Conservation (phyloP, 2,329 filamentous ascomycete genomes). For the Phialemonium atrogriseum region DNA sequence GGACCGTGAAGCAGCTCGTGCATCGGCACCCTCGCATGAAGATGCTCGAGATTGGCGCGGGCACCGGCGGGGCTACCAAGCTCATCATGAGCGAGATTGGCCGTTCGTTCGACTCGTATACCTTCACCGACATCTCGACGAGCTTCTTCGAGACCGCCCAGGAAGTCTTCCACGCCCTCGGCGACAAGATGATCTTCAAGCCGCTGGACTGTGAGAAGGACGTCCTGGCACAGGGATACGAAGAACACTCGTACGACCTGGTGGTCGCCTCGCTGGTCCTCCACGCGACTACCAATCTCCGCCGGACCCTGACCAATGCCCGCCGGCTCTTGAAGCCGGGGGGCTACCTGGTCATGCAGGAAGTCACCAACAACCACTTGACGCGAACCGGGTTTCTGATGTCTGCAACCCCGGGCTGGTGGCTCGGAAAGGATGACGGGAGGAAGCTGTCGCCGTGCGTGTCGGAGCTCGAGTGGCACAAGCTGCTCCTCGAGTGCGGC, state of each 20-base stretch:
- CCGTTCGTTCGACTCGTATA: conserved; percentile 23
- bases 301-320: conserved; percentile 7
- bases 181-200: conserved; percentile 17
- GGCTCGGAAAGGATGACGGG: conserved; percentile 13
- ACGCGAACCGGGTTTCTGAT: conserved; percentile 8
- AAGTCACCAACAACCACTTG: conserved; percentile 4
- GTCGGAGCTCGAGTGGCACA: conserved; percentile 13
- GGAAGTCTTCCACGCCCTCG: conserved; percentile 17
- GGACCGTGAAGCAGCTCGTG: conserved; percentile 20
- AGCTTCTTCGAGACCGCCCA: conserved; percentile 28
- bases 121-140: conserved; percentile 31
- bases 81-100: conserved; percentile 20
- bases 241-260: conserved; percentile 18
- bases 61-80: conserved; percentile 27
- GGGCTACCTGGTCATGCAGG: conserved; percentile 8
- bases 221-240: conserved; percentile 20
- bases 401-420: conserved; percentile 14
- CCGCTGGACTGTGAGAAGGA: conserved; percentile 19
- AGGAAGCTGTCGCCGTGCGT: conserved; percentile 5
- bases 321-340: conserved; percentile 11
- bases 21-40: conserved; percentile 27
- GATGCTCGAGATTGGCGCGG: conserved; percentile 26
- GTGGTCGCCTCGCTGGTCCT: conserved; percentile 23
- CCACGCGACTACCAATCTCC: conserved; percentile 15
- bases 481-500: conserved; percentile 11